Evolutionary conservation across 768 basidiomycete genomes (phyloP).

Genomic region (Rhodotorula paludigena): DNA sequence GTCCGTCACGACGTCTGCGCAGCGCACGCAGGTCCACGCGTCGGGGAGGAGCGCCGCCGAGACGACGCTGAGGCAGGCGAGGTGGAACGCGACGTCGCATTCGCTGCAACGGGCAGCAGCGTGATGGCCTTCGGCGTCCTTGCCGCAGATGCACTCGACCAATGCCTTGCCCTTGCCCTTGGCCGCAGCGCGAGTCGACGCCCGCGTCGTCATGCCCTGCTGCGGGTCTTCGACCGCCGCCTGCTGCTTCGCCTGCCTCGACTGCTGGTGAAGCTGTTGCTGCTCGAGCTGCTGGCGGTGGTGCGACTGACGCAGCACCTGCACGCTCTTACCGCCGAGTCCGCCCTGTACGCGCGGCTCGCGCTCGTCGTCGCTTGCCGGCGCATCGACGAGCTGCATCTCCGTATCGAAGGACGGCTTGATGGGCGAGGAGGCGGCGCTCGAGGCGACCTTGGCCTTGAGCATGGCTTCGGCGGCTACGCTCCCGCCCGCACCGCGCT

Average conservation of each 20-base stretch:
- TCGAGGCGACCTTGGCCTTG: not conserved
- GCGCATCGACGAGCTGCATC: conserved; percentile 12
- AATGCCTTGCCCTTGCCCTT: conserved; percentile 12
- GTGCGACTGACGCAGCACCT: conserved; percentile 5
- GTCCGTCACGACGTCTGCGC: not conserved
- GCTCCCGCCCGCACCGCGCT: not conserved
- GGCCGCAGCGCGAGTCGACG: not conserved
- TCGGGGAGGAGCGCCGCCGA: conserved; percentile 11
- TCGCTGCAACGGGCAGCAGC: conserved; percentile 11
- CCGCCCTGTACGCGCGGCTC: not conserved
- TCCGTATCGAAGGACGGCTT: not conserved
- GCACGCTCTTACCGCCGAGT: conserved; percentile 29
- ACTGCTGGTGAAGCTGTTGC: not conserved
- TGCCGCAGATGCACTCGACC: conserved; percentile 14
- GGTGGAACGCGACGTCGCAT: conserved; percentile 24
- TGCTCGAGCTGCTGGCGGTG: conserved; percentile 14
- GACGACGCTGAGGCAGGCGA: conserved; percentile 20
- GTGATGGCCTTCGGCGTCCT: not conserved
- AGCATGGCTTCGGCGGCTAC: not conserved
- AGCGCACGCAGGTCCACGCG: conserved; percentile 24
- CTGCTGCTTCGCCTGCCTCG: not conserved
- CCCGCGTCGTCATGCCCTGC: conserved; percentile 5
- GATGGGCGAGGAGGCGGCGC: not conserved
- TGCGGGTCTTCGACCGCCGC: not conserved
- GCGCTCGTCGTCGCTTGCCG: conserved; percentile 10